A percentile compares a stretch with the other conserved stretches of the same genome.
These are phyloP conservation scores for Pythium apleroticum DNA, from an alignment of 352 stramenopile genomes.

Conservation along the genomic window DNA sequence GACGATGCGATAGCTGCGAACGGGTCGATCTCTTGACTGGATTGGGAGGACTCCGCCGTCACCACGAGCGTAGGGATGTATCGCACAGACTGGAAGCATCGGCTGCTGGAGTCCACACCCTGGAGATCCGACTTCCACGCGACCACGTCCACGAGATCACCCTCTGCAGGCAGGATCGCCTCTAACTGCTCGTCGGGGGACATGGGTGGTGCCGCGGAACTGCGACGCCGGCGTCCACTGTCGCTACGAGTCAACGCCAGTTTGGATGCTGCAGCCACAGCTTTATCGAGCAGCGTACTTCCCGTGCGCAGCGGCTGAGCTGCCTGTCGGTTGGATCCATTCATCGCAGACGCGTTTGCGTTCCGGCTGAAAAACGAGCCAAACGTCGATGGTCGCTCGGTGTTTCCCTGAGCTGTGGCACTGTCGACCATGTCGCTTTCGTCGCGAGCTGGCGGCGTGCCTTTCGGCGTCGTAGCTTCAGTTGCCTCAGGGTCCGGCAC, in stretches of 20 bases:
- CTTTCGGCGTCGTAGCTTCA: conserved; percentile 15
- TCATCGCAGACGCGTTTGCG: conserved; percentile 7
- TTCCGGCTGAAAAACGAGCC: conserved; percentile 30
- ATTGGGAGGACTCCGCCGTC: not conserved
- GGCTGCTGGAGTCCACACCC: conserved; percentile 9
- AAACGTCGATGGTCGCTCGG: conserved; percentile 18
- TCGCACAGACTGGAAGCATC: conserved; percentile 22
- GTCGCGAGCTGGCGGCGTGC: conserved; percentile 12
- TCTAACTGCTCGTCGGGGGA: conserved; percentile 18
- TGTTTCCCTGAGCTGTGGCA: conserved; percentile 4
- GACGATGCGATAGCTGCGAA: conserved; percentile 23
- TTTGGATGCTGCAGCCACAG: conserved; percentile 60
- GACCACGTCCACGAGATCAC: conserved; percentile 26
- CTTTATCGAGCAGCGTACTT: conserved; percentile 72
- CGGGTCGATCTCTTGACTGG: conserved; percentile 22
- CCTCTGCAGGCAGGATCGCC: conserved; percentile 20
- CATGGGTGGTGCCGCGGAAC: conserved; percentile 16
- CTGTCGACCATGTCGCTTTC: conserved; percentile 28
- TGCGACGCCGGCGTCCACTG: conserved; percentile 21
- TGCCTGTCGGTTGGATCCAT: conserved; percentile 7
- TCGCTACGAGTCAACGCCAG: conserved; percentile 29
- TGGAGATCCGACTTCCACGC: conserved; percentile 27
- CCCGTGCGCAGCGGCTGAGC: conserved; percentile 46
- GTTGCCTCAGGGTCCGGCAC: not conserved
- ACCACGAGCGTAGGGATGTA: conserved; percentile 31